Conservation (phyloP, 805 yeast genomes). For the Ogataea salicorniae region DNA sequence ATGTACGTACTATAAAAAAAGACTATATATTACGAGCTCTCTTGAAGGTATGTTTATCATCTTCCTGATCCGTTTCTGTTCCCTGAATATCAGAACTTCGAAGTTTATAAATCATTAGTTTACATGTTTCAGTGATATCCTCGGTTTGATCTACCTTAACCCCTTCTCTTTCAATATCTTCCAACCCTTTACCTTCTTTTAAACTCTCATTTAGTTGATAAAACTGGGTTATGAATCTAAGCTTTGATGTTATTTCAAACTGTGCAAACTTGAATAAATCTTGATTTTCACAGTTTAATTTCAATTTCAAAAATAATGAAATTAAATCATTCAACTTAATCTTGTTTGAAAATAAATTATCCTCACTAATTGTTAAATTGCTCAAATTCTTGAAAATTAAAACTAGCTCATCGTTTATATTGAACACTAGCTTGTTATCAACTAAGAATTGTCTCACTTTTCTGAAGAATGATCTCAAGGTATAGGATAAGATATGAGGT, state of each 20-base stretch:
- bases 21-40: no score
- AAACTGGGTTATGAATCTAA: slow-evolving; percentile 11
- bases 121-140: neutral
- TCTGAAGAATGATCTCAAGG: slow-evolving; percentile 8
- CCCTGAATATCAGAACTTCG: no score
- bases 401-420: slow-evolving; percentile 9
- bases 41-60: no score
- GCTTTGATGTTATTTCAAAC: slow-evolving; percentile 12
- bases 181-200: slow-evolving; percentile 16
- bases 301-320: slow-evolving; percentile 14
- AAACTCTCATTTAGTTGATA: slow-evolving; percentile 3
- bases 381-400: slow-evolving; percentile 18
- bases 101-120: no score
- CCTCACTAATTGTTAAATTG: slow-evolving; percentile 22
- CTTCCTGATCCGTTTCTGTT: no score
- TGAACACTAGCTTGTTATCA: slow-evolving; percentile 5
- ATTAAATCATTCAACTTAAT: slow-evolving; percentile 19
- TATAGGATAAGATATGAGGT: slow-evolving; percentile 5
- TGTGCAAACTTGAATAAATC: slow-evolving; percentile 22
- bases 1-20: no score
- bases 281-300: slow-evolving; percentile 19
- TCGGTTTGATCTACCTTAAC: neutral
- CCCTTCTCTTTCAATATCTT: slow-evolving; percentile 8
- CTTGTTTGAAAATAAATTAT: slow-evolving; percentile 13
- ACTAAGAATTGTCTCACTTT: slow-evolving; percentile 7